These are phyloP conservation scores for Clonostachys byssicola DNA, from an alignment of 2,329 filamentous ascomycete species.

Conservation along the genomic window DNA sequence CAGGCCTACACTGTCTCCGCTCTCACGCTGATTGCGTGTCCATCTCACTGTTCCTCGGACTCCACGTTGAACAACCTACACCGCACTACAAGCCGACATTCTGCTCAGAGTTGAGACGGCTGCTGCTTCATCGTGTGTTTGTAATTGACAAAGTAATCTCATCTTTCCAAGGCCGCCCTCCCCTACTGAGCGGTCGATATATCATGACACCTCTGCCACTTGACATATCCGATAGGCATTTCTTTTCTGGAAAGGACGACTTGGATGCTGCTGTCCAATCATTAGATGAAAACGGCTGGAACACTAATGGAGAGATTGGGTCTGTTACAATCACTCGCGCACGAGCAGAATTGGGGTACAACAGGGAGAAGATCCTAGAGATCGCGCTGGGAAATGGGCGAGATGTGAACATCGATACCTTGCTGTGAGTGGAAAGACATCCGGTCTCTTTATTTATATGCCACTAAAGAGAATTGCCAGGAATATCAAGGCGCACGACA, in stretches of 20 bases:
- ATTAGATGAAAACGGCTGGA: slow-evolving; percentile 31
- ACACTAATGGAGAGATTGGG: slow-evolving; percentile 18
- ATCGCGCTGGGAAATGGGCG: neutral
- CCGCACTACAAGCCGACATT: slow-evolving; percentile 15
- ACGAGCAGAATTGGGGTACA: slow-evolving; percentile 11
- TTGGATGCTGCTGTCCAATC: slow-evolving; percentile 5
- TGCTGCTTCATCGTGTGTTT: slow-evolving; percentile 29
- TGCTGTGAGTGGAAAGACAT: neutral
- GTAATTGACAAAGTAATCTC: slow-evolving; percentile 44
- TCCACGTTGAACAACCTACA: slow-evolving; percentile 12
- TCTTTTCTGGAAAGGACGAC: slow-evolving; percentile 30
- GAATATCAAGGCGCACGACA: too few relatives aligned
- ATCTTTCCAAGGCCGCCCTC: slow-evolving; percentile 50
- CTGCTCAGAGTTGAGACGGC: slow-evolving; percentile 21
- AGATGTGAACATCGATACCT: slow-evolving; percentile 13
- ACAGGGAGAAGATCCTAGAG: slow-evolving; percentile 8
- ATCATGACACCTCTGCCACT: slow-evolving; percentile 48
- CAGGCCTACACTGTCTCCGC: slow-evolving; percentile 23
- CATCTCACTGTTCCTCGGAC: slow-evolving; percentile 16
- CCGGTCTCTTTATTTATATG: too few relatives aligned
- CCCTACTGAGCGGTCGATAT: slow-evolving; percentile 46
- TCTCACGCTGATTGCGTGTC: slow-evolving; percentile 24
- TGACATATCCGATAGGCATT: slow-evolving; percentile 45
- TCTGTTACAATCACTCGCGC: slow-evolving; percentile 20
- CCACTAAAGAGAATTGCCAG: too few relatives aligned